These are phyloP conservation scores for Polygonum maritimum DNA, from an alignment of 148 eudicot species.

Conservation along the genomic window DNA sequence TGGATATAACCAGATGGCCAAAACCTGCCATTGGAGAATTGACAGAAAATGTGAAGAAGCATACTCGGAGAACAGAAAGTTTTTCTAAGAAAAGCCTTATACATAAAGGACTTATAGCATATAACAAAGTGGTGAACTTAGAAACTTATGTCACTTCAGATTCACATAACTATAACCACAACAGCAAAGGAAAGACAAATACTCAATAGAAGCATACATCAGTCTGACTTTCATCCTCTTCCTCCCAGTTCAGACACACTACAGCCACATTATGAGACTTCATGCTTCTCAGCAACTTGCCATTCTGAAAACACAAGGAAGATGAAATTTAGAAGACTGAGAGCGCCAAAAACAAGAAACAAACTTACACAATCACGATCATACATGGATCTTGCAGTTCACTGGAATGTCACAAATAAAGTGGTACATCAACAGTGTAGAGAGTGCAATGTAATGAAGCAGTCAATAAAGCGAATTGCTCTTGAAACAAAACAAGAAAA, in stretches of 20 bases:
- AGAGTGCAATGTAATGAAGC: not conserved
- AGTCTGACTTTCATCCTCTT: constrained; percentile 41
- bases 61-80: not conserved
- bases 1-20: not conserved
- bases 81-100: not conserved
- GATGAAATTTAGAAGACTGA: not conserved
- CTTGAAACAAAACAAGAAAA: not conserved
- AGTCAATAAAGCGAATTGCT: not conserved
- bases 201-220: constrained; percentile 23
- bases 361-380: not conserved
- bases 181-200: not conserved
- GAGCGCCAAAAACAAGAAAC: not conserved
- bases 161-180: not conserved
- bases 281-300: constrained; percentile 67
- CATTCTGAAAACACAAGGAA: constrained; percentile 45
- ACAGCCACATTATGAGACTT: constrained; percentile 73
- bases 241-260: constrained; percentile 88
- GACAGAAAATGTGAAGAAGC: constrained; percentile 2
- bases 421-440: not conserved
- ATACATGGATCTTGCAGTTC: not conserved
- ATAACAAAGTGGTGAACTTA: not conserved
- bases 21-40: not conserved
- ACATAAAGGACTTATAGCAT: not conserved
- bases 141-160: not conserved
- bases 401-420: not conserved